Base-by-base conservation (phyloP, 2,329 filamentous ascomycete genomes). In the Celoporthe dispersa region DNA sequence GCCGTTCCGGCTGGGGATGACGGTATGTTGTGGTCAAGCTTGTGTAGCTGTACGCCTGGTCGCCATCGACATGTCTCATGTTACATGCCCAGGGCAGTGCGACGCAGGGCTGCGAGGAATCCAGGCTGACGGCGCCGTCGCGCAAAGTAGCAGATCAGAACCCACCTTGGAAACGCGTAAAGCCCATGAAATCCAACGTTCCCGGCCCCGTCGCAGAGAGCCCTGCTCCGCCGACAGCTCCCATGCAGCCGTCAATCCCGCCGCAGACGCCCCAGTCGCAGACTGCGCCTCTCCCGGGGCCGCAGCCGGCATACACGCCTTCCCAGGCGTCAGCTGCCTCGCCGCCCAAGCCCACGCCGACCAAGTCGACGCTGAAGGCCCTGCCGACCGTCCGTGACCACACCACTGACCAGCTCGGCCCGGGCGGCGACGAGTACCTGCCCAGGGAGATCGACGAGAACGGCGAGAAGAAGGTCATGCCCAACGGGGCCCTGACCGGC, bases 371-470 rank as follows among this genome's bases (percentile, higher is more conserved):
- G 11, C 86, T 98, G 75, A 99, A 99, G 82, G 96, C 96, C 0
- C 85, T 99, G 59, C 96, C 96, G 2, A 98, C 96, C 4, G 96
- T 98, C 19, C 87, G 96, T 80, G 96, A 99, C 78, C 96, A 99
- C 80, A 99, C 96, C 2, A 98, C 95, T 22, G 95, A 98, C 79
- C 95, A 98, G 80, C 88, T 99, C 39, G 94, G 93, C 66, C 86
- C 92, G 37, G 92, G 94, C 76, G 92, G 93, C 72, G 96, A 98
- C 79, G 96, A 99, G 81, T 99, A 98, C 80, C 87, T 98, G 48
- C 94, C 95, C 35, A 91, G 96, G 76, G 96, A 99, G 81, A 92
- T 91, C 72, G 96, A 99, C 78, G 93, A 97, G 67, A 92, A 91
- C 59, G 96, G 96, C 68, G 96, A 99, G 84, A 94, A 93, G 80